Percentiles rank a stretch among this genome's conserved stretches.
These are phyloP conservation scores for Phytophthora cactorum DNA, from an alignment of 352 stramenopile species.

Conservation along the genomic window DNA sequence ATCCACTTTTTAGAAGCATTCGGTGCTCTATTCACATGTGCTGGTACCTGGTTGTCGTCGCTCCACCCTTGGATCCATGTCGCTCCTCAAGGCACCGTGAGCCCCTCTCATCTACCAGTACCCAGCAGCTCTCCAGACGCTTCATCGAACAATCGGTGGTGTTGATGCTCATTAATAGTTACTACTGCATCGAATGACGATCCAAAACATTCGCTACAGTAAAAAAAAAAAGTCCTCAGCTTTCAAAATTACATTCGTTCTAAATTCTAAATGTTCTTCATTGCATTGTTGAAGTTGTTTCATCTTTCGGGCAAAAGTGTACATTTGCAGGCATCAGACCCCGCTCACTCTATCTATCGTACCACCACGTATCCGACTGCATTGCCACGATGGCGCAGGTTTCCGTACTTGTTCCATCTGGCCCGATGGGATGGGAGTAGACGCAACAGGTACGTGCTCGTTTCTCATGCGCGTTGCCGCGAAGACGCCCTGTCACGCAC, in stretches of 20 bases:
- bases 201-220: neutral
- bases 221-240: neutral
- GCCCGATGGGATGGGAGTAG: slow-evolving; percentile 3
- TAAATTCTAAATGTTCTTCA: neutral
- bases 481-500: slow-evolving; percentile 5
- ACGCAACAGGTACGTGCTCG: slow-evolving; percentile 8
- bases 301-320: neutral
- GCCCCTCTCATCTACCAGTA: too few relatives aligned
- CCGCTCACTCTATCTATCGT: neutral
- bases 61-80: too few relatives aligned
- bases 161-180: too few relatives aligned
- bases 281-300: neutral
- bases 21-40: too few relatives aligned
- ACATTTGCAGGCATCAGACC: too few relatives aligned
- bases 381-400: neutral
- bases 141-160: too few relatives aligned
- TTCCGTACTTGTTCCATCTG: slow-evolving; percentile 3
- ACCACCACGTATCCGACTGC: neutral
- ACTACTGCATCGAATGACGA: neutral
- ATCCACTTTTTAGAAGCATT: too few relatives aligned
- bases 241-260: neutral
- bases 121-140: too few relatives aligned
- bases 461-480: neutral
- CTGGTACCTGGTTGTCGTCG: too few relatives aligned
- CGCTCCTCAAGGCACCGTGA: too few relatives aligned